Evolutionary conservation across 148 eudicot genomes (phyloP), one percentile per base, ranked within the genome.

Genomic region (Persicaria maculosa): DNA sequence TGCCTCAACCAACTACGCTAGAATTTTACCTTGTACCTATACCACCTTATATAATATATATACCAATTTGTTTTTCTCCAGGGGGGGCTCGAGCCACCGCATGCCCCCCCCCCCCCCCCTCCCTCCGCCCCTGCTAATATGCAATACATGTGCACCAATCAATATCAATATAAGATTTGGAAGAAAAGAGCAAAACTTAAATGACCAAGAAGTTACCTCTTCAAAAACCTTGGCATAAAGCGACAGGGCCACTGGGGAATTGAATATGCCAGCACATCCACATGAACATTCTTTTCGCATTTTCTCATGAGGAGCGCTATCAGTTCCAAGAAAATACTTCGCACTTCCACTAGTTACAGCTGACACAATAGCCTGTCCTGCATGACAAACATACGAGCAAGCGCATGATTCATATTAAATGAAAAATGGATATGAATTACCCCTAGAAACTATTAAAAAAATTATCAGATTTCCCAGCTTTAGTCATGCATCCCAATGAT

Each of bases 211-310:
- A 68, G 48, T 72, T 88, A 89, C 98, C 95, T 93, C 93, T 81
- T 91, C 95, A 78, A 93, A 93, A 22, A 93, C 83, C 80, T 87
- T 91, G 69, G 98, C 90, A 83, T 93, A 93, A 10, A 90, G 70
- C 45, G 98, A 89, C 44, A 93, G 79, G 74, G 98, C 98, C 59
- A 93, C 95, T 46, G 97, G 91, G 62, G 98, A 84, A 75, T 88
- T 93, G 72, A 83, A 93, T 74, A 93, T 83, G 48, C 98, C 98
- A 72, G 98, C 98, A 87, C 98, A 93, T 69, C 98, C 98, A 68
- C 96, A 93, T 9, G 88, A 48, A 71, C 85, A 80, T 82, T 93
- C 98, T 82, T 93, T 93, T 22, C 74, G 79, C 43, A 71, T 80
- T 73, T 86, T 88, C 67, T 93, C 98, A 73, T 93, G 98, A 52